Conservation (phyloP, 345 rosid genomes). For the Rhodamnia rubescens region DNA sequence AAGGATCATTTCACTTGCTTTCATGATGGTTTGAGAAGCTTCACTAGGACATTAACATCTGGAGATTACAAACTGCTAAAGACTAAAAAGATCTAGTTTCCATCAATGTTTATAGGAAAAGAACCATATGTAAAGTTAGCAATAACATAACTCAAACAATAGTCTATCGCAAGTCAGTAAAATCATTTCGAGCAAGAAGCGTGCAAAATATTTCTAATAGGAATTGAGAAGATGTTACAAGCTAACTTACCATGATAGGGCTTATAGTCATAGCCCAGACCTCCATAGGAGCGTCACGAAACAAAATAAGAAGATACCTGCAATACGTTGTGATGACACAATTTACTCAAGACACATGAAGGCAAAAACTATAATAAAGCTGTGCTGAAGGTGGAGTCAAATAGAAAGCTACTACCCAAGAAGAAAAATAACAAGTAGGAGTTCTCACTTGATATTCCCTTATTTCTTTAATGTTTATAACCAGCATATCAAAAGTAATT, state of each 20-base stretch:
- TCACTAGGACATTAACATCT: neutral
- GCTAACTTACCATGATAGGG: conserved; percentile 81
- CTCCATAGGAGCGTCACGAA: conserved; percentile 53
- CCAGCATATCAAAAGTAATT: neutral
- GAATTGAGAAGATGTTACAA: neutral
- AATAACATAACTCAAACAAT: neutral
- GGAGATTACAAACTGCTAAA: neutral
- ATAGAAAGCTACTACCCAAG: neutral
- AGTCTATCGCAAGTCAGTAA: neutral
- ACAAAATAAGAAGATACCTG: conserved; percentile 94
- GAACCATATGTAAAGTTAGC: neutral
- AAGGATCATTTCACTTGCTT: neutral
- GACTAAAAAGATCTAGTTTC: neutral
- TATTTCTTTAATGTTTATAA: neutral
- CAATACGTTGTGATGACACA: neutral
- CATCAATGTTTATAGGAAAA: neutral
- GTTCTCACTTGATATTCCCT: neutral
- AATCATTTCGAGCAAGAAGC: neutral
- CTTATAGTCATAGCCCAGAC: conserved; percentile 98
- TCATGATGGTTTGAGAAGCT: neutral
- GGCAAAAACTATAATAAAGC: neutral
- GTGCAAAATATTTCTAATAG: neutral
- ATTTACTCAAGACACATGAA: neutral
- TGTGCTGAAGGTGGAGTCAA: neutral
- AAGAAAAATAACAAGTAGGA: neutral